Evolutionary conservation across 1,139 yeast species (phyloP).

Genomic region (Wickerhamiella infanticola): DNA sequence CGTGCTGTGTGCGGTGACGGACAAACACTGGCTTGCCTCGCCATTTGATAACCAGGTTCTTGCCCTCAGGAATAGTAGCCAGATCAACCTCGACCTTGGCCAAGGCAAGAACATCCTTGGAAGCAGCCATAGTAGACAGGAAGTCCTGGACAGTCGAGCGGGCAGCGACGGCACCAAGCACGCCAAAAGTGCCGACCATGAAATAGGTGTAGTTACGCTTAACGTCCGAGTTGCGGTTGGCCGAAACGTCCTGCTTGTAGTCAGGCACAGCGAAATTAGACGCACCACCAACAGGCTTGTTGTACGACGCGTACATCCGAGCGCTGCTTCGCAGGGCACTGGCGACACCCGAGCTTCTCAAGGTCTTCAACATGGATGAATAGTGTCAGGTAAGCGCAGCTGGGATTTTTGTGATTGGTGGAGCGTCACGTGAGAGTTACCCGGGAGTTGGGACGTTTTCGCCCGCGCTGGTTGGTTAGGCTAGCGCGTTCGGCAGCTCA

Average conservation of each 20-base stretch:
- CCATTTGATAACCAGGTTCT: conserved; percentile 97
- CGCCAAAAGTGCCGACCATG: conserved; percentile 95
- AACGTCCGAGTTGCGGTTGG: conserved; percentile 48
- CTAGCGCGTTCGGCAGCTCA: background rate
- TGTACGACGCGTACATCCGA: conserved; percentile 13
- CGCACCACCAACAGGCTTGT: conserved; percentile 26
- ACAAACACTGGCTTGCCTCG: conserved; percentile 99
- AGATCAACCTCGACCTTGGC: conserved; percentile 98
- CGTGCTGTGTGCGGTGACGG: conserved; percentile 93
- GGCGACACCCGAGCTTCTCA: conserved; percentile 7
- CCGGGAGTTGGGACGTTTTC: background rate
- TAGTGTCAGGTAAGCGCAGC: conserved; percentile 4
- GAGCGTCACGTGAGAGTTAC: conserved; percentile 1
- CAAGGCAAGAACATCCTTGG: conserved; percentile 98
- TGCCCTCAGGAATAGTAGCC: conserved; percentile 90
- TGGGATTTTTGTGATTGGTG: conserved; percentile 3
- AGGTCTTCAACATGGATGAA: conserved; percentile 5
- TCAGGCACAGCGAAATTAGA: conserved; percentile 89
- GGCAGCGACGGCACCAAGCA: conserved; percentile 90
- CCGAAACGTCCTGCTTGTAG: conserved; percentile 67
- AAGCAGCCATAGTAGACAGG: conserved; percentile 87
- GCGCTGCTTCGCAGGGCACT: conserved; percentile 4
- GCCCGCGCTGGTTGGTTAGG: too few relatives aligned
- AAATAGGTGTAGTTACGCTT: conserved; percentile 86
- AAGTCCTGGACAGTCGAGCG: conserved; percentile 95